Evolutionary conservation across 208 protist genomes (phyloP).

Genomic region (Trypanosoma cruzi): DNA sequence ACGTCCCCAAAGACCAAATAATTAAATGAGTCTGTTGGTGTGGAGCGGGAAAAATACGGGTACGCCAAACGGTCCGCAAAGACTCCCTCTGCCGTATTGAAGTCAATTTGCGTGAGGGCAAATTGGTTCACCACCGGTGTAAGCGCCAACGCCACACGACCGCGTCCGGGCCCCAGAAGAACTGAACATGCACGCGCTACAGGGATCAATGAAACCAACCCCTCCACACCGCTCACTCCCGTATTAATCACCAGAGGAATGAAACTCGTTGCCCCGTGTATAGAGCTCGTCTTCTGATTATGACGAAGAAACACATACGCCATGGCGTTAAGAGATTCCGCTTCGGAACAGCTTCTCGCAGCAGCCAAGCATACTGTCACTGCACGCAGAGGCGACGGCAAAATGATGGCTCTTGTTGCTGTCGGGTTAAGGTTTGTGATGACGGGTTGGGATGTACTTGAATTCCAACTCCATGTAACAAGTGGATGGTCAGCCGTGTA

Average conservation of each 20-base stretch:
- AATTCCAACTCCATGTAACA: constrained; percentile 54
- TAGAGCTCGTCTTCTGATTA: constrained; percentile 30
- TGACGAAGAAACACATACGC: constrained; percentile 52
- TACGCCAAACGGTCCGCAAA: constrained; percentile 54
- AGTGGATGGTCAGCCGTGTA: constrained; percentile 53
- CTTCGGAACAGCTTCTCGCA: constrained; percentile 53
- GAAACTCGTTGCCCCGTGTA: constrained; percentile 29
- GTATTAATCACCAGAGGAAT: constrained; percentile 67
- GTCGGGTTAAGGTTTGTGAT: constrained; percentile 40
- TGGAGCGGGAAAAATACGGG: constrained; percentile 82
- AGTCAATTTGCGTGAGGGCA: constrained; percentile 73
- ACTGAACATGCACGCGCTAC: constrained; percentile 71
- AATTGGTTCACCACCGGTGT: constrained; percentile 85
- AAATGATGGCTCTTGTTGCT: constrained; percentile 42
- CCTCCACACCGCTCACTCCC: constrained; percentile 62
- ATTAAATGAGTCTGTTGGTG: constrained; percentile 51
- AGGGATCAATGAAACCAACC: constrained; percentile 65
- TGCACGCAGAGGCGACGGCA: constrained; percentile 58
- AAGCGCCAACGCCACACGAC: constrained; percentile 52
- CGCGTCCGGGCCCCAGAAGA: constrained; percentile 62
- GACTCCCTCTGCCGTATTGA: constrained; percentile 60
- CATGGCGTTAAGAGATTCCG: constrained; percentile 59
- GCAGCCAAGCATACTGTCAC: constrained; percentile 77
- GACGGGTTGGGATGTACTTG: constrained; percentile 32
- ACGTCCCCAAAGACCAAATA: constrained; percentile 61